A percentile compares a stretch with the other conserved stretches of the same genome.
phyloP scores from a whole-genome alignment of 2,329 filamentous ascomycete genomes.

The Plectosphaerella cucumerina region DNA sequence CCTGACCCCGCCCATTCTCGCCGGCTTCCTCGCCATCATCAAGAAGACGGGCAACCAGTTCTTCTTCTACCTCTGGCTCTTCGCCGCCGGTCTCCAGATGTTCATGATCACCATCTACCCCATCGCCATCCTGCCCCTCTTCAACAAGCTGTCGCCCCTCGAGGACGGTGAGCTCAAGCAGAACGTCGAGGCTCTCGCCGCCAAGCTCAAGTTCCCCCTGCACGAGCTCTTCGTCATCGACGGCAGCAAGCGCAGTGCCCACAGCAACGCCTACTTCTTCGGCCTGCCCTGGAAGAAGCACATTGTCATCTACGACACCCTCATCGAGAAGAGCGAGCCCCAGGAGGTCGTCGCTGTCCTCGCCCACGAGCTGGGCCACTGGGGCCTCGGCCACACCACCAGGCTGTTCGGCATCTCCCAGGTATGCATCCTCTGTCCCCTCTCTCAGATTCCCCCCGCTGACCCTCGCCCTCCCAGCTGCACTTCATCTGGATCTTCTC shows the following conservation, averaged over 20 bases:
- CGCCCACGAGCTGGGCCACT: constrained; percentile 94
- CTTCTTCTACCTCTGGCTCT: constrained; percentile 98
- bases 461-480: constrained; percentile 44
- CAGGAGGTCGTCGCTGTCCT: constrained; percentile 93
- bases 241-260: constrained; percentile 79
- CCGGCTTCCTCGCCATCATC: constrained; percentile 89
- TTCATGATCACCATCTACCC: constrained; percentile 97
- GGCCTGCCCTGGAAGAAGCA: constrained; percentile 99
- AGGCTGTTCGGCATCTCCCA: constrained; percentile 83
- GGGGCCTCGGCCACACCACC: constrained; percentile 93
- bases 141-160: constrained; percentile 96
- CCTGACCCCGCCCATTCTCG: constrained; percentile 82
- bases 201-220: constrained; percentile 84
- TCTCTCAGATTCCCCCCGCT: not conserved
- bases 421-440: constrained; percentile 38
- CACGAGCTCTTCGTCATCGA: constrained; percentile 93
- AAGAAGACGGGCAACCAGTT: constrained; percentile 90
- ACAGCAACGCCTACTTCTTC: constrained; percentile 94
- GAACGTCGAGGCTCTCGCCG: constrained; percentile 78
- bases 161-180: constrained; percentile 84
- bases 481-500: constrained; percentile 97
- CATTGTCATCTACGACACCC: constrained; percentile 97
- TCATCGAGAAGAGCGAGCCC: constrained; percentile 90
- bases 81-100: constrained; percentile 82
- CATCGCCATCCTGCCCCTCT: constrained; percentile 86